Evolutionary conservation across 768 basidiomycete species (phyloP), one percentile per base, ranked within the genome.

Genomic region (Tephrocybe sp.): DNA sequence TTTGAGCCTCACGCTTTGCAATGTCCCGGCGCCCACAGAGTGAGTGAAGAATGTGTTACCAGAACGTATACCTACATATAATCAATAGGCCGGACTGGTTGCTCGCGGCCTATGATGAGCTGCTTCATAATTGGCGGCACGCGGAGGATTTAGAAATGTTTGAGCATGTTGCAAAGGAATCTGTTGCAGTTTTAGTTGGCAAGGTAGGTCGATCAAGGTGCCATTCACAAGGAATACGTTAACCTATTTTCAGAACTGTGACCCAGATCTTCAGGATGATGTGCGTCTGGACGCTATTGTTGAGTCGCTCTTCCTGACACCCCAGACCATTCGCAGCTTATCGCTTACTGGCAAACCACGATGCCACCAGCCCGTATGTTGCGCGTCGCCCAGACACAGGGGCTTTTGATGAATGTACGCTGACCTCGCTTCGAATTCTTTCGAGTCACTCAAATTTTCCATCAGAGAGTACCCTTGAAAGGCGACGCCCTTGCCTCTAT

Each of bases 21-120:
- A 86, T 61, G 75, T 86, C 22, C 82, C 85, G 11, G 69, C 85
- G 2, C 82, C 82, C 24, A 73, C 74, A 29, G 85, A 87, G 87
- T 89, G 60, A 56, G 82, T 69, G n/a, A 21, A n/a, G 8, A n/a
- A 7, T 34, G 6, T 12, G 29, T 12, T 30, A 30, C 29, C 29
- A 30, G 12, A 30, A 30, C 12, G 33, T 34, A 21, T 38, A 4
- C 16, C 29, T 40, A n/a, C n/a, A n/a, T n/a, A 31, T 39, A 33
- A 29, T 47, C 11, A 47, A 34, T 53, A 88, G 87, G 55, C 65
- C 79, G 41, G 76, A 78, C 58, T 80, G 78, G 74, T 70, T 79
- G 19, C 78, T 77, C 61, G 75, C 77, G 16, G 76, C 80, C n/a
- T 74, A 83, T 50, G 79, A 82, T 47, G 86, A 89, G 57, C 64